Evolutionary conservation across 2,329 filamentous ascomycete genomes (phyloP).

Genomic region (Aspergillus vadensis): DNA sequence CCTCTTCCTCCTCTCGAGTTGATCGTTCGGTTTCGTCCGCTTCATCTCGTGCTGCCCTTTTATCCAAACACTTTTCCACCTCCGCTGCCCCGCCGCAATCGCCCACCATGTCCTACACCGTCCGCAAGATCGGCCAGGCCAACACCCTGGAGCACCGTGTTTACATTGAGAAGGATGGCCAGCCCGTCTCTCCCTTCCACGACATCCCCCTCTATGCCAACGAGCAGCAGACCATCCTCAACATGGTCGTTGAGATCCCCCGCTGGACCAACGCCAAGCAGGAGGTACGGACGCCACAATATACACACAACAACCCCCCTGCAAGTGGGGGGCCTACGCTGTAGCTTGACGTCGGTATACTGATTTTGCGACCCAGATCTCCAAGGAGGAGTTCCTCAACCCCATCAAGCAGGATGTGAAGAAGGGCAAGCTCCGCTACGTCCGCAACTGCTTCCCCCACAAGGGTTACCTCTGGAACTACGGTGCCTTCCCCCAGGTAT

Average conservation of each 20-base stretch:
- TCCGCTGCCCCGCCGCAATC: conserved; percentile 32
- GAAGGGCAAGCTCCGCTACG: conserved; percentile 99
- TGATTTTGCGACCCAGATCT: conserved; percentile 66
- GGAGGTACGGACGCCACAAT: conserved; percentile 66
- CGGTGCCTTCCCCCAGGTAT: conserved; percentile 95
- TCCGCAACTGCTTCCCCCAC: conserved; percentile 99
- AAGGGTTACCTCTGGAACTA: conserved; percentile 99
- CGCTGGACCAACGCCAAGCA: conserved; percentile 99
- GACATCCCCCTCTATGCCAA: conserved; percentile 98
- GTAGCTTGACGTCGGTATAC: conserved; percentile 15
- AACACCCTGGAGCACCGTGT: conserved; percentile 97
- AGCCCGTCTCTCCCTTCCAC: conserved; percentile 93
- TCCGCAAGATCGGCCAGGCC: conserved; percentile 84
- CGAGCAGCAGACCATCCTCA: conserved; percentile 89
- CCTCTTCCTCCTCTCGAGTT: conserved; percentile 21
- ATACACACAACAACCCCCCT: conserved; percentile 4
- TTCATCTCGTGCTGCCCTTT: conserved; percentile 44
- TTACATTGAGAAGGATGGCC: conserved; percentile 97
- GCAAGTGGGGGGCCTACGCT: not conserved
- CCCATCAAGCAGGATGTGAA: conserved; percentile 99
- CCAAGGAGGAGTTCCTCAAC: conserved; percentile 97
- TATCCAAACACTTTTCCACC: conserved; percentile 53
- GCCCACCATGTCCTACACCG: conserved; percentile 60
- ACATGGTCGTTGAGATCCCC: conserved; percentile 99
- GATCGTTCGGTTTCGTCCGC: conserved; percentile 25